Percentiles rank a stretch among this genome's conserved stretches.
phyloP scores from a whole-genome alignment of 1,284 basidiomycete genomes.

The Cutaneotrichosporon arboriforme region DNA sequence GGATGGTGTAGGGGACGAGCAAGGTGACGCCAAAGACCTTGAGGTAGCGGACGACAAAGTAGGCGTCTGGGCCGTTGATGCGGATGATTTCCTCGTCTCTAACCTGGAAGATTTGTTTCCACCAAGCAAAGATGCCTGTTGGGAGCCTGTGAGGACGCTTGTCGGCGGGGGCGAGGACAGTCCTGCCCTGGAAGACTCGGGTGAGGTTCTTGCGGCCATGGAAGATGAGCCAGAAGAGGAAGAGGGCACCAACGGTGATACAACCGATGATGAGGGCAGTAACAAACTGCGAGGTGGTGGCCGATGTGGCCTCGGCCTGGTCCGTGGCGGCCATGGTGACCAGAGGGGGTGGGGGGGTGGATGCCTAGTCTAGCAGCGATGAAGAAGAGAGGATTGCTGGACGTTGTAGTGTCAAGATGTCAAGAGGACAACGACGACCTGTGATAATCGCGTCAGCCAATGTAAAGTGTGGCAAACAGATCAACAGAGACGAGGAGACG shows the following conservation, averaged over 20 bases:
- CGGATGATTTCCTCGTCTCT: conserved; percentile 43
- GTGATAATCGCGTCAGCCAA: too few species aligned
- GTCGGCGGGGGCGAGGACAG: conserved; percentile 35
- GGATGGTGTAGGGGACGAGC: conserved; percentile 67
- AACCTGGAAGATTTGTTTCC: conserved; percentile 34
- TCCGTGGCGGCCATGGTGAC: conserved; percentile 1
- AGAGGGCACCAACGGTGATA: conserved; percentile 38
- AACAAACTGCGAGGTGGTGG: conserved; percentile 39
- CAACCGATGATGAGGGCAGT: conserved; percentile 42
- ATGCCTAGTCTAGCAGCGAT: neutral
- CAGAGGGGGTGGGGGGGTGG: neutral
- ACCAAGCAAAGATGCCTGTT: conserved; percentile 18
- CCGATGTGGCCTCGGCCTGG: conserved; percentile 5
- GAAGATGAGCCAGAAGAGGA: conserved; percentile 34
- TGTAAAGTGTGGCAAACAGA: too few species aligned
- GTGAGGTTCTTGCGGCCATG: conserved; percentile 29
- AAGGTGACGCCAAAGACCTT: conserved; percentile 56
- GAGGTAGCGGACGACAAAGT: conserved; percentile 78
- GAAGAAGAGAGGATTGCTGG: too few species aligned
- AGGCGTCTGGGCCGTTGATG: conserved; percentile 86
- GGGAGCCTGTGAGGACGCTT: conserved; percentile 17
- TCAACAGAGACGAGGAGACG: too few species aligned
- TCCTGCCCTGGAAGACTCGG: conserved; percentile 42
- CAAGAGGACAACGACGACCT: too few species aligned
- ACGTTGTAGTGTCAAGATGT: neutral